Percentiles rank a stretch among this genome's conserved stretches.
phyloP scores from a whole-genome alignment of 2,329 filamentous ascomycete genomes.

The Amylocarpus encephaloides region DNA sequence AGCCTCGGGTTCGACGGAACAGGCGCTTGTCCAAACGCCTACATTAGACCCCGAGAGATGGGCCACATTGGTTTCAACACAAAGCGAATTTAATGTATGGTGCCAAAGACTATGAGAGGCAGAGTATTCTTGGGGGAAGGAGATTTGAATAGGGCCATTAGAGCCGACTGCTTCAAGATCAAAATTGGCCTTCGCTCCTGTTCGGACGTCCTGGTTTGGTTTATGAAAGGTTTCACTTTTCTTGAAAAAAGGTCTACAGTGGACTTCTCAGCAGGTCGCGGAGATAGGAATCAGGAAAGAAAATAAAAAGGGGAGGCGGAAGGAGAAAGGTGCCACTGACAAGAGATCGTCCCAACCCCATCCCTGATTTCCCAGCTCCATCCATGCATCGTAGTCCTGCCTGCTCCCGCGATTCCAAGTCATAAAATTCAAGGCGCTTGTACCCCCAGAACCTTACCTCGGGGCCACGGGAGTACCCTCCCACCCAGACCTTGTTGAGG shows the following conservation, averaged over 20 bases:
- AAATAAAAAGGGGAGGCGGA: no score
- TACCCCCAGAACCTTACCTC: conserved; percentile 33
- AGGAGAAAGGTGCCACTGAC: no score
- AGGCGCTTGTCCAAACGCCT: no score
- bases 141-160: conserved; percentile 14
- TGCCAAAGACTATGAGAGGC: conserved; percentile 11
- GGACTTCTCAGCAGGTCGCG: no score
- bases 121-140: conserved; percentile 20
- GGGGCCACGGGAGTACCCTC: conserved; percentile 18
- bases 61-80: no score
- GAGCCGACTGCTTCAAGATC: background rate
- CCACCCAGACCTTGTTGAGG: conserved; percentile 1
- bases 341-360: conserved; percentile 35
- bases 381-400: conserved; percentile 35
- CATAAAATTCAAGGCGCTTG: conserved; percentile 33
- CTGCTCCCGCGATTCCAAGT: conserved; percentile 19
- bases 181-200: background rate
- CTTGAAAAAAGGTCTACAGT: conserved; percentile 36
- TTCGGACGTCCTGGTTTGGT: background rate
- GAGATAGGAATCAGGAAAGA: no score
- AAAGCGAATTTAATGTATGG: no score
- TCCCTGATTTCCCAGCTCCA: conserved; percentile 35
- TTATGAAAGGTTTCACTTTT: conserved; percentile 7
- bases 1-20: no score
- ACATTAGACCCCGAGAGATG: no score